Evolutionary conservation across 495 filamentous ascomycete genomes (phyloP), one percentile per base, ranked within the genome.

Genomic region (Letharia columbiana): DNA sequence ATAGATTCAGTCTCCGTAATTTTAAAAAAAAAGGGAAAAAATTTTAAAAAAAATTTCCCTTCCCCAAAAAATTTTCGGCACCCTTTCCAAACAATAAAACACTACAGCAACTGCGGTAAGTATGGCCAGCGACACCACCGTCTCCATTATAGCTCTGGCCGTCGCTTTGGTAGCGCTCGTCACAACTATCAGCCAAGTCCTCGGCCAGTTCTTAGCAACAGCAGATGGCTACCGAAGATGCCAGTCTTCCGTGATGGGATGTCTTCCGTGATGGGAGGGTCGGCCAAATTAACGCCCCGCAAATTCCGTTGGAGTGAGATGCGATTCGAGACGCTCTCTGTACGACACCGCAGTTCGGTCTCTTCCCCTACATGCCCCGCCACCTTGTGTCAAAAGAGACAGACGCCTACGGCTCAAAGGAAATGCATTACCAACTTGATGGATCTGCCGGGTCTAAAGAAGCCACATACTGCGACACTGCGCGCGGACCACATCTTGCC

Each of bases 141-240:
- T 71, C 33, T 65, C 69, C 35, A 54, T 33, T 3, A 67, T 69
- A 45, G 77, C 77, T 4, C 68, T 79, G 7, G 73, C 69, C 28
- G 68, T 79, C 28, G 67, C 75, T 4, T 67, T 79, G 9, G 70
- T 74, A 39, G 75, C 77, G 3, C 72, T 79, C 15, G 23, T 76
- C 49, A 69, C 71, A 3, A 71, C 77, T 11, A 31, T 75, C 13
- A 67, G 69, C n/a, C 77, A 77, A 66, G 63, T 76, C 6, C 66
- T 77, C 7, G 66, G 71, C 20, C 77, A 79, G 56, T 72, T 75
- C 45, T 73, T 76, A 37, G 74, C 74, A 20, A 76, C 77, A 0
- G 77, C 77, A 35, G 75, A 77, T 61, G 77, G 77, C n/a, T 78
- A 75, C 56, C 70, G 74, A 54, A 64, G 73, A 66, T 77, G 76